These are phyloP conservation scores for Magnaporthales sp. DNA, from an alignment of 2,329 filamentous ascomycete species.

Conservation along the genomic window DNA sequence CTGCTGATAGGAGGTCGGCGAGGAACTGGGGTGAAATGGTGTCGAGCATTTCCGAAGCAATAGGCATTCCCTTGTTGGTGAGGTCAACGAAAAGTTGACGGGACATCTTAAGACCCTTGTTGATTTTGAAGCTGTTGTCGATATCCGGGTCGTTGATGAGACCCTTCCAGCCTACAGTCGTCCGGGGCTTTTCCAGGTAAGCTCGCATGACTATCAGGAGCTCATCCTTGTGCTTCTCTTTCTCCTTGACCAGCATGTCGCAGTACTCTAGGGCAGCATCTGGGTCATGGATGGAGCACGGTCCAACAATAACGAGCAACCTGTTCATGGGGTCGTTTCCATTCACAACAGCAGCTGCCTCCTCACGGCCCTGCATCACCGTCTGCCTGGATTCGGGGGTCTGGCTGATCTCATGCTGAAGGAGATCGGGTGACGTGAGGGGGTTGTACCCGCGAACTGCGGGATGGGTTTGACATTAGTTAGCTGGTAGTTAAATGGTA, in stretches of 20 bases:
- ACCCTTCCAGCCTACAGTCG: slow-evolving; percentile 98
- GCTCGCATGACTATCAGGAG: slow-evolving; percentile 94
- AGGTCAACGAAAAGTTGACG: slow-evolving; percentile 89
- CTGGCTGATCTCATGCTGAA: slow-evolving; percentile 82
- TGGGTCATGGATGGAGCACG: slow-evolving; percentile 96
- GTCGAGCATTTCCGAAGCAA: slow-evolving; percentile 96
- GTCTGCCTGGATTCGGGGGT: slow-evolving; percentile 48
- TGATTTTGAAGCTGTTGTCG: slow-evolving; percentile 95
- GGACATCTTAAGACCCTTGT: slow-evolving; percentile 92
- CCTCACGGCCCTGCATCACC: slow-evolving; percentile 51
- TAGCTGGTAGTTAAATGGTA: not conserved
- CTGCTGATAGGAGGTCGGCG: slow-evolving; percentile 89
- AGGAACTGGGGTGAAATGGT: slow-evolving; percentile 98
- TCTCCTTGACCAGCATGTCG: slow-evolving; percentile 63
- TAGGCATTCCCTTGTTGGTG: slow-evolving; percentile 80
- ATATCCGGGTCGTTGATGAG: slow-evolving; percentile 99
- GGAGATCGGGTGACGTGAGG: slow-evolving; percentile 83
- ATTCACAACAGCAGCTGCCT: slow-evolving; percentile 58
- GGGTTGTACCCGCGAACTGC: slow-evolving; percentile 84
- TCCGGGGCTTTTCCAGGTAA: slow-evolving; percentile 97
- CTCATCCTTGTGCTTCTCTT: slow-evolving; percentile 73
- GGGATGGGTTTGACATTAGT: slow-evolving; percentile 34
- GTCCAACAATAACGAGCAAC: slow-evolving; percentile 87
- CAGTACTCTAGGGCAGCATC: slow-evolving; percentile 83
- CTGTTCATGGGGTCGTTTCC: slow-evolving; percentile 57